Evolutionary conservation across 2,329 filamentous ascomycete genomes (phyloP).

Genomic region (Fusarium penzigii): DNA sequence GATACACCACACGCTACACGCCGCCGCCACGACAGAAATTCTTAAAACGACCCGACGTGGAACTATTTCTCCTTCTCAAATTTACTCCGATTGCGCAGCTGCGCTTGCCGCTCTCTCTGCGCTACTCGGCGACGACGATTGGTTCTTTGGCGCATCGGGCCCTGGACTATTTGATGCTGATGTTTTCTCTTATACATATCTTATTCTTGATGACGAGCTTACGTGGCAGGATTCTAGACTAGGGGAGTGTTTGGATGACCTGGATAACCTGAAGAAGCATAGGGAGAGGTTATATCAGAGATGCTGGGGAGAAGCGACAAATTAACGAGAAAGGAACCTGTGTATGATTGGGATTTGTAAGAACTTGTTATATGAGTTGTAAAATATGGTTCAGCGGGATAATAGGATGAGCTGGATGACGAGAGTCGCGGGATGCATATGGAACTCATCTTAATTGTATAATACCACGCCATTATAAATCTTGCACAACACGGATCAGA

Average conservation of each 20-base stretch:
- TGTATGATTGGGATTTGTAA: neutral
- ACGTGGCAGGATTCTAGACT: slow-evolving; percentile 67
- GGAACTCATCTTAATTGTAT: too few species aligned
- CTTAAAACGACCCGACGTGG: slow-evolving; percentile 57
- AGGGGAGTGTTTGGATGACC: slow-evolving; percentile 53
- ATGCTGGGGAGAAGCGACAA: slow-evolving; percentile 29
- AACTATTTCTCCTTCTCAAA: slow-evolving; percentile 32
- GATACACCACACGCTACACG: slow-evolving; percentile 65
- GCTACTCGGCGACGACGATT: slow-evolving; percentile 41
- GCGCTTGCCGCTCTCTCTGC: slow-evolving; percentile 50
- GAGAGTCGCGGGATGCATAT: neutral
- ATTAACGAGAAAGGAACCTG: neutral
- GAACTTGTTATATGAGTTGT: too few species aligned
- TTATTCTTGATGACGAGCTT: slow-evolving; percentile 67
- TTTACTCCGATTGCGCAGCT: slow-evolving; percentile 46
- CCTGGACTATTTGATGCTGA: slow-evolving; percentile 84
- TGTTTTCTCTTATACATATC: slow-evolving; percentile 86
- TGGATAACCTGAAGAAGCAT: slow-evolving; percentile 61
- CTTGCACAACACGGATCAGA: neutral
- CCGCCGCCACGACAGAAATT: slow-evolving; percentile 75
- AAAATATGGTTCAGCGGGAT: too few species aligned
- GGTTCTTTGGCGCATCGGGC: slow-evolving; percentile 50
- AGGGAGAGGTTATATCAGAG: slow-evolving; percentile 35
- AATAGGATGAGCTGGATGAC: too few species aligned
- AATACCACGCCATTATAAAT: neutral